Evolutionary conservation across 1,284 basidiomycete species (phyloP), one percentile per base, ranked within the genome.

Genomic region (Heterobasidion irregulare): DNA sequence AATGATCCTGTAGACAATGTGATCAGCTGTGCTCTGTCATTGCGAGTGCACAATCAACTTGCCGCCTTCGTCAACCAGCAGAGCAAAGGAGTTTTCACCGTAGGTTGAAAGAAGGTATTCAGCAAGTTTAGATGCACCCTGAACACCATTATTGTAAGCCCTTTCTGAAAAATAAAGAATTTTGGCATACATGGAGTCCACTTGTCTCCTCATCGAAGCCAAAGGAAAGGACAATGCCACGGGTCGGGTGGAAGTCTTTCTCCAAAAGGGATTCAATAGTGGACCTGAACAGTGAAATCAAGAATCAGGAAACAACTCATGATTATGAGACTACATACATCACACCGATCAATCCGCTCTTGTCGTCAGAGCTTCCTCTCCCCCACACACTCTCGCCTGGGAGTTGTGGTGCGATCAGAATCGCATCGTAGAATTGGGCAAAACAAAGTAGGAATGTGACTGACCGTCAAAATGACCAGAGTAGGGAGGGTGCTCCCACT

Each of bases 181-280:
- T 56, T 54, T 2, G 66, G 67, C 65, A 53, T 54, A 76, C 78
- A 13, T 75, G 71, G 41, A 72, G 60, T 2, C 84, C 83, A 32
- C 75, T 73, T 2, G 72, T 65, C 68, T 90, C 87, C 62, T 89
- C 88, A 62, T 90, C 86, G 56, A 81, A 82, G n/a, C 88, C 88
- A 52, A 80, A 83, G 1, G 80, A 77, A 26, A 87, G 70, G 19
- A 89, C 72, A 45, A 89, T 69, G 0, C 74, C 73, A 4, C 83
- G 75, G 13, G 71, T 68, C 0, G 82, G 83, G 41, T 71, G 60
- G 62, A 82, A 85, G 38, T 72, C 77, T 32, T 66, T 67, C 53
- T 76, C 71, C n/a, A 86, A 65, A 2, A 86, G 67, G 0, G 75
- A 71, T 63, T 85, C 82, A 15, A 86, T 61, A 0, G 78, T 72